A percentile compares a stretch with the other conserved stretches of the same genome.
Conservation (phyloP, 768 basidiomycete genomes). For the Boletus speciosus region DNA sequence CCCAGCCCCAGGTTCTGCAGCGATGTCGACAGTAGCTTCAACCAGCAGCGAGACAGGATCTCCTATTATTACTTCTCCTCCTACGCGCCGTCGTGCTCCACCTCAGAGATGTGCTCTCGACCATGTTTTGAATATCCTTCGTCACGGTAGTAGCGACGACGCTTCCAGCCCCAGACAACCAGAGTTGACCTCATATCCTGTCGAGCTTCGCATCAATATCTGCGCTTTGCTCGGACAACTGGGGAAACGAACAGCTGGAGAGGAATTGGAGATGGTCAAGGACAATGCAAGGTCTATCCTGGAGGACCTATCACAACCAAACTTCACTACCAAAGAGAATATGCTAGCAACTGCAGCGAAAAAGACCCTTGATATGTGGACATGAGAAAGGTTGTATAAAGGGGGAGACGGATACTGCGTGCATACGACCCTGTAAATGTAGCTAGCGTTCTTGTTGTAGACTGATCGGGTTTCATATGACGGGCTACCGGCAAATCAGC, state of each 20-base stretch:
- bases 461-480: neutral
- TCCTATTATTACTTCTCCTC: conserved; percentile 45
- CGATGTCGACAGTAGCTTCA: conserved; percentile 38
- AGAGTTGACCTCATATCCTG: conserved; percentile 48
- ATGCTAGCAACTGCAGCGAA: conserved; percentile 39
- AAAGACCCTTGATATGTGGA: conserved; percentile 43
- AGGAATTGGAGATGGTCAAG: conserved; percentile 49
- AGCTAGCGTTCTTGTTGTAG: neutral
- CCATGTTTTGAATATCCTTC: conserved; percentile 61
- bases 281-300: conserved; percentile 48
- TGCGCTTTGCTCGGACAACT: conserved; percentile 71
- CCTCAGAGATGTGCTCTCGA: conserved; percentile 60
- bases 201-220: conserved; percentile 73
- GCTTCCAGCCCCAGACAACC: conserved; percentile 40
- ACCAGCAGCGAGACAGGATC: conserved; percentile 45
- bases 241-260: conserved; percentile 48
- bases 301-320: conserved; percentile 42
- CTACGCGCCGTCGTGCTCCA: conserved; percentile 36
- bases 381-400: conserved; percentile 1
- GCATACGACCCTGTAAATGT: neutral
- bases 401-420: neutral
- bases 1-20: conserved; percentile 29
- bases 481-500: conserved; percentile 4
- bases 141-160: conserved; percentile 35
- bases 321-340: conserved; percentile 31